These are phyloP conservation scores for Spergularia azorica DNA, from an alignment of 179 eudicot species.

Conservation along the genomic window DNA sequence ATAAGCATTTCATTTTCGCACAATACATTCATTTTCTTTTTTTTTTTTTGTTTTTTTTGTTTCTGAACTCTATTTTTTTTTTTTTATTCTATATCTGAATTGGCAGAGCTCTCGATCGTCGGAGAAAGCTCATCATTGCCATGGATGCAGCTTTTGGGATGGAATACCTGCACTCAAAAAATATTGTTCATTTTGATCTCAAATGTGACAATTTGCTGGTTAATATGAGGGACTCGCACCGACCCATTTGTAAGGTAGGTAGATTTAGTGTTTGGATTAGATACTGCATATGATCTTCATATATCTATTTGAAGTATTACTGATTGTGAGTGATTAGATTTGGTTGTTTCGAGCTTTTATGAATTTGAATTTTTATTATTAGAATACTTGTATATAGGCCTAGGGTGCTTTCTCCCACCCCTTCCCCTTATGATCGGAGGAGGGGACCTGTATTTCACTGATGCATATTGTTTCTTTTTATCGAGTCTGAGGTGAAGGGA, in stretches of 20 bases:
- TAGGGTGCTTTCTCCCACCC: neutral
- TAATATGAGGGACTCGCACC: constrained; percentile 80
- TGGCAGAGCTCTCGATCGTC: constrained; percentile 72
- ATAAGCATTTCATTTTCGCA: neutral
- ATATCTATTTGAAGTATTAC: neutral
- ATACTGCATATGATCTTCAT: neutral
- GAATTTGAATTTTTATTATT: neutral
- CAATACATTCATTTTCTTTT: neutral
- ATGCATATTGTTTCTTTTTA: neutral
- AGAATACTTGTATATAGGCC: neutral
- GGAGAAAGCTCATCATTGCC: constrained; percentile 80
- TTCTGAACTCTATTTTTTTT: neutral
- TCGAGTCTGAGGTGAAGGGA: neutral
- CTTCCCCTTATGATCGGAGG: neutral
- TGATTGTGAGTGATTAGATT: neutral
- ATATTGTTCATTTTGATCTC: constrained; percentile 88
- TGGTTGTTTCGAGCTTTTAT: neutral
- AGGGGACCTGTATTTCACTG: neutral
- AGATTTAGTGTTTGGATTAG: constrained; percentile 13
- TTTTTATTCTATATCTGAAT: neutral
- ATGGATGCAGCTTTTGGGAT: constrained; percentile 96
- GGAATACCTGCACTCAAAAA: constrained; percentile 89
- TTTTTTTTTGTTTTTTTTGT: neutral
- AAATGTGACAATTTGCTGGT: constrained; percentile 96
- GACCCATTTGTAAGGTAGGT: constrained; percentile 86